A percentile compares a stretch with the other conserved stretches of the same genome.
These are phyloP conservation scores for Blastocystis sp. DNA, from an alignment of 352 stramenopile genomes.

Conservation along the genomic window DNA sequence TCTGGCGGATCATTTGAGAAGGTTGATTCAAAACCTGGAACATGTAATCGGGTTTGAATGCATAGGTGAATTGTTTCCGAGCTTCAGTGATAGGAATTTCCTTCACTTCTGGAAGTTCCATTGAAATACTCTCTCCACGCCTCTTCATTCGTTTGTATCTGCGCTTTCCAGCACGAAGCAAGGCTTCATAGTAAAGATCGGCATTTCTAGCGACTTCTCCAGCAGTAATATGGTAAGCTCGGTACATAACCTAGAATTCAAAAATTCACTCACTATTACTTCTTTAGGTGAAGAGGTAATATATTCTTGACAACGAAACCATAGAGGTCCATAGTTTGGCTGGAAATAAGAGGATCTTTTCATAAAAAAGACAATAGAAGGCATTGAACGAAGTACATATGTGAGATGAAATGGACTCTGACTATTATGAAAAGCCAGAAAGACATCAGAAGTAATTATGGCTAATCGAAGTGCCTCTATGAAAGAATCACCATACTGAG, in stretches of 20 bases:
- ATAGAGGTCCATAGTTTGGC: slow-evolving; percentile 84
- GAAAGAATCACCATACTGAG: slow-evolving; percentile 85
- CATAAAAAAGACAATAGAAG: slow-evolving; percentile 12
- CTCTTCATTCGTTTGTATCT: not conserved
- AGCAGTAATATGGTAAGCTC: slow-evolving; percentile 8
- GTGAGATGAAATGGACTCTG: not conserved
- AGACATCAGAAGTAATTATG: slow-evolving; percentile 67
- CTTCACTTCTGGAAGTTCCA: not conserved
- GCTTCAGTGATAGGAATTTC: not conserved
- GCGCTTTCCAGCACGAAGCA: not conserved
- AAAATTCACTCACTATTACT: not conserved
- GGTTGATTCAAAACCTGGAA: slow-evolving; percentile 17
- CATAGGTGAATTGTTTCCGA: slow-evolving; percentile 53
- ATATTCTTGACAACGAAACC: slow-evolving; percentile 77
- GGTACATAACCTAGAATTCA: slow-evolving; percentile 17
- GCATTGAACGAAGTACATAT: slow-evolving; percentile 12
- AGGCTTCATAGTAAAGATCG: slow-evolving; percentile 43
- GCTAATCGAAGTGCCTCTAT: slow-evolving; percentile 73
- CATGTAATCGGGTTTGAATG: slow-evolving; percentile 64
- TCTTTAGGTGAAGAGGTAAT: slow-evolving; percentile 14
- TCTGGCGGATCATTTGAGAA: slow-evolving; percentile 6
- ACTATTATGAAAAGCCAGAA: not conserved
- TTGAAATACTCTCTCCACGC: not conserved
- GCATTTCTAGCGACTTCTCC: slow-evolving; percentile 1
- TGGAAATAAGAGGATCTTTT: slow-evolving; percentile 78